Evolutionary conservation across 352 stramenopile genomes (phyloP), one percentile per base, ranked within the genome.

Genomic region (Thalassiosira exigua): DNA sequence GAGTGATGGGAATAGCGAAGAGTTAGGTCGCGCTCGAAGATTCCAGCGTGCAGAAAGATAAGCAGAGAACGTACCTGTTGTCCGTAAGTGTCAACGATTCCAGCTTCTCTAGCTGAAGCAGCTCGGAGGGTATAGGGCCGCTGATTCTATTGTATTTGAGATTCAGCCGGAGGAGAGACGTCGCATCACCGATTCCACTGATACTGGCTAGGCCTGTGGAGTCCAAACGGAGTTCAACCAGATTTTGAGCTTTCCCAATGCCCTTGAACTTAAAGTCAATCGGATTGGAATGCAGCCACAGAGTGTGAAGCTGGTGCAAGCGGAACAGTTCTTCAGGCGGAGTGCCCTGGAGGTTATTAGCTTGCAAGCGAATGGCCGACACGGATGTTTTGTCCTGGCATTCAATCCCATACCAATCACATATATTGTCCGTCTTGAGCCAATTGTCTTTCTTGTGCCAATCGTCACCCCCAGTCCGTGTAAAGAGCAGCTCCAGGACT

Each of bases 201-300:
- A 93, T 50, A 53, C 88, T 87, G 17, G 53, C 70, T 1, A 93
- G 54, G 14, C 85, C 84, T 51, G 90, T 94, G 26, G 79, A 79
- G 60, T 93, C 90, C 32, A 94, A 75, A 30, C 82, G 74, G 39
- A 94, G 70, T 60, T 86, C 86, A 32, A 82, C 68, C 9, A 94
- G 74, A 44, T 86, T 91, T 39, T 75, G 60, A 2, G 90, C 90
- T 58, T 85, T 81, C 36, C 62, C 85, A 73, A 94, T 94, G 22
- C 86, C 88, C 9, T 88, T 73, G 69, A 94, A 93, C 46, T 81
- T 89, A 33, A 94, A 90, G n/a, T 86, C 58, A 44, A 94, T 89
- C 3, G 77, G 83, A 68, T 93, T 93, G 0, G 79, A 80, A 57
- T 91, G 70, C 4, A 93, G 41, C 85, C 87, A 89, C 21, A 94